A percentile compares a stretch with the other conserved stretches of the same genome.
phyloP scores from a whole-genome alignment of 441 rosid species.

The Cnidoscolus chayamansa region DNA sequence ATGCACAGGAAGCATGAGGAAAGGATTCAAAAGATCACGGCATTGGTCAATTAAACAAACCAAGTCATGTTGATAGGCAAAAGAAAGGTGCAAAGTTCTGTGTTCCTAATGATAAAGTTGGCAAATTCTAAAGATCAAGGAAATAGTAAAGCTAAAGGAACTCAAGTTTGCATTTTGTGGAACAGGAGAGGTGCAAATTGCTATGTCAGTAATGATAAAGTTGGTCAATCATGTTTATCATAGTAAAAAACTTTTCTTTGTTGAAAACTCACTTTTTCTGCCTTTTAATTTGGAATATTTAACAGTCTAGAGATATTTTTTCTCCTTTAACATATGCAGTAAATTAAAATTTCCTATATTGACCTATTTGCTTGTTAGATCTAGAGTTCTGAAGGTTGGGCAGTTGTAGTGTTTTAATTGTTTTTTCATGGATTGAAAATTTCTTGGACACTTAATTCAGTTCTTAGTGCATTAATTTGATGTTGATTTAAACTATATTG shows the following conservation, averaged over 20 bases:
- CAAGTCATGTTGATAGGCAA: not conserved
- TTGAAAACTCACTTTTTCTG: not conserved
- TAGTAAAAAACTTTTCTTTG: not conserved
- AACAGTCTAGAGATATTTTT: not conserved
- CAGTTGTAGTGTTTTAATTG: not conserved
- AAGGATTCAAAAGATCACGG: constrained; percentile 1
- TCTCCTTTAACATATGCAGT: not conserved
- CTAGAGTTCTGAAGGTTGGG: not conserved
- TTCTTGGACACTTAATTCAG: not conserved
- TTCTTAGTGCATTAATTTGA: not conserved
- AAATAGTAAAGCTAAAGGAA: not conserved
- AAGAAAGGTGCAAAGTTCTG: not conserved
- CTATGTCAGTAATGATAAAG: not conserved
- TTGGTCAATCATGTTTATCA: not conserved
- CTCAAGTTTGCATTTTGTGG: not conserved
- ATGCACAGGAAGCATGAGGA: not conserved
- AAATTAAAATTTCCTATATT: not conserved
- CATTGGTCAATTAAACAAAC: not conserved
- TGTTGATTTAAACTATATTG: not conserved
- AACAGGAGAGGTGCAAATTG: not conserved
- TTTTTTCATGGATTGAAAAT: not conserved
- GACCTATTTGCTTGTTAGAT: not conserved
- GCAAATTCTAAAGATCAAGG: constrained; percentile 1
- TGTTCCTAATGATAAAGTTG: not conserved
- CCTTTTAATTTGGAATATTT: not conserved